Base-by-base conservation (phyloP, 176 grass and related monocot species). In the Microstegium vimineum region DNA sequence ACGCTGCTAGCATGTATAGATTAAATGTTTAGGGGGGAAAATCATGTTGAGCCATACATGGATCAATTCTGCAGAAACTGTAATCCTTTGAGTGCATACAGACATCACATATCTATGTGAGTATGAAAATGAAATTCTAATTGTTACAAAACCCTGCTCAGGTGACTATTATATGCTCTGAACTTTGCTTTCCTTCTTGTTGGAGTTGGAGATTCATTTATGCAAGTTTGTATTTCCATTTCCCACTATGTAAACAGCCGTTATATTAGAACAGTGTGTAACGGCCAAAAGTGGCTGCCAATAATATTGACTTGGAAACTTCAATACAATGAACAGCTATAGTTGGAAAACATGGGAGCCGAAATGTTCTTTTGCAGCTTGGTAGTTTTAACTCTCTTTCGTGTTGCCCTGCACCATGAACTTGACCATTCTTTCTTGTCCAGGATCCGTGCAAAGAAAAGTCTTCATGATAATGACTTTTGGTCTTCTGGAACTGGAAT, bases 321-420 rank as follows among this genome's bases (percentile, higher is more conserved):
- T 74, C 76, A 35, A 45, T 27, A 5, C 23, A 20, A 13, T 42
- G 52, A 47, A 67, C 28, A 71, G 51, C 74, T 61, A 36, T 56
- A 18, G 51, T 28, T 27, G 51, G 65, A 75, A 75, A 75, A 56
- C 61, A 88, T 20, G 40, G 46, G 43, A 79, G n/a, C 30, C 42
- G 2, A 38, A 27, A 12, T 66, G 56, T 25, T 36, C 40, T 51
- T 38, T 71, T 36, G 61, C 69, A 51, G 4, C 82, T 67, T 20
- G 63, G 71, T 77, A 34, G 77, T 89, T 85, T 75, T 7, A 85
- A 64, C 77, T 84, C 71, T 42, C 71, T 89, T 76, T 45, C 71
- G 41, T 33, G 26, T 35, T 76, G 28, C 15, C 56, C 56, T 60
- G 56, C 22, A 16, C 78, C 71, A 59, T 45, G 26, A 77, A 76